These are phyloP conservation scores for Podospora bellae-mahoneyi DNA, from an alignment of 495 filamentous ascomycete genomes.

Conservation along the genomic window DNA sequence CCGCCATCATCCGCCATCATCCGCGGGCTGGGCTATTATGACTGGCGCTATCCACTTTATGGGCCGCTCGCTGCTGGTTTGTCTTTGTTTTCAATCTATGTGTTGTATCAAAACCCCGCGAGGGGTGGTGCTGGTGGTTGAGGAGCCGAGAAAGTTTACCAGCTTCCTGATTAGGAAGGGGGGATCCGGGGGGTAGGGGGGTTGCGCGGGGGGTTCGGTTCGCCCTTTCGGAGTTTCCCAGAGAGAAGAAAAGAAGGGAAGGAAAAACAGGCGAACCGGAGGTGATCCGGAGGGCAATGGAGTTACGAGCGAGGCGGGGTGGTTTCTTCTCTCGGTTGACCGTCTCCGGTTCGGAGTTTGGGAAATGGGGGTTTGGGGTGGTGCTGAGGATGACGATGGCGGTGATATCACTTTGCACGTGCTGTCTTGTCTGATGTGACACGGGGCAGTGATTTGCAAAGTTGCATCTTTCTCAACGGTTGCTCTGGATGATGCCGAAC, in stretches of 20 bases:
- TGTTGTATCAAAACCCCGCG: not conserved
- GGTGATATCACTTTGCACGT: not conserved
- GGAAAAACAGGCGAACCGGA: not conserved
- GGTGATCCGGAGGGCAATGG: not conserved
- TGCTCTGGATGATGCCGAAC: not conserved
- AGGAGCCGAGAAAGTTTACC: constrained; percentile 9
- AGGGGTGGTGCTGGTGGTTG: not conserved
- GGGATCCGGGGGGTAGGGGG: not conserved
- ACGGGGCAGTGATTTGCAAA: not conserved
- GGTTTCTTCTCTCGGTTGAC: not conserved
- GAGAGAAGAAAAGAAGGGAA: not conserved
- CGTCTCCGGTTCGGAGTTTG: not conserved
- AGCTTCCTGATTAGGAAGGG: constrained; percentile 19
- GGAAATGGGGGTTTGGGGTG: no score
- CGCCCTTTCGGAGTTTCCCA: not conserved
- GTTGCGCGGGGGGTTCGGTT: not conserved
- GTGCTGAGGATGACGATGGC: not conserved
- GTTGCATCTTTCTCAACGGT: not conserved
- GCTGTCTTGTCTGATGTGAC: not conserved
- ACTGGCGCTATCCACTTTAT: not conserved
- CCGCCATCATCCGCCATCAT: not conserved
- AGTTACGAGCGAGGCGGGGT: not conserved
- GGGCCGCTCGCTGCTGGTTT: not conserved
- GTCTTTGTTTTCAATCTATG: not conserved
- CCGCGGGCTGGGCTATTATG: not conserved